These are phyloP conservation scores for Capniomyces stellatus DNA, from an alignment of 371 early-diverging fungal genomes.

Conservation along the genomic window DNA sequence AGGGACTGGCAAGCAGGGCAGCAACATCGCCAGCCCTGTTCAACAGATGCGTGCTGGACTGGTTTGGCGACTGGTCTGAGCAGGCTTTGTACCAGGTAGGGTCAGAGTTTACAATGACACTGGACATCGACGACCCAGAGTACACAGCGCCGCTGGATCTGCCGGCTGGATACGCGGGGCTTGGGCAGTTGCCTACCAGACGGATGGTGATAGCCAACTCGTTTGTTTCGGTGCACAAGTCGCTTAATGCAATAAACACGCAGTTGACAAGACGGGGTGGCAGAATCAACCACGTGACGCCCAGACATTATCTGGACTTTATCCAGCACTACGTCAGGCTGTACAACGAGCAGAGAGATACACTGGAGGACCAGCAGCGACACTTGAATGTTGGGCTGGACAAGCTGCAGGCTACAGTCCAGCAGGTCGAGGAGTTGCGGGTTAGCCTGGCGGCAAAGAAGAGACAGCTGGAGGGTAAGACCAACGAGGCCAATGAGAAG, in stretches of 20 bases:
- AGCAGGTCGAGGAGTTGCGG: conserved; percentile 87
- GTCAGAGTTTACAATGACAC: conserved; percentile 72
- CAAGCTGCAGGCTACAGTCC: conserved; percentile 87
- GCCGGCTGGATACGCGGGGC: conserved; percentile 61
- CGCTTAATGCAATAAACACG: conserved; percentile 68
- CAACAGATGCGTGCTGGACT: conserved; percentile 98
- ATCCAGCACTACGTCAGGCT: conserved; percentile 82
- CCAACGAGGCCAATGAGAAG: conserved; percentile 82
- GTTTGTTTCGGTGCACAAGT: conserved; percentile 81
- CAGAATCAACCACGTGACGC: conserved; percentile 71
- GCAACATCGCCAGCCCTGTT: conserved; percentile 97
- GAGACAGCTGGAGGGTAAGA: conserved; percentile 74
- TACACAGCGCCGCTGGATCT: conserved; percentile 52
- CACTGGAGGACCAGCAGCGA: conserved; percentile 94
- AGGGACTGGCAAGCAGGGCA: conserved; percentile 78
- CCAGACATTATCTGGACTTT: conserved; percentile 95
- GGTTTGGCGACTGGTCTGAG: conserved; percentile 98
- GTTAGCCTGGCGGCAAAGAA: conserved; percentile 74
- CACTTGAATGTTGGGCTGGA: conserved; percentile 95
- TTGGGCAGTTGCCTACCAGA: conserved; percentile 54
- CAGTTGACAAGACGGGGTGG: conserved; percentile 70
- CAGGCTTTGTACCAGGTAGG: conserved; percentile 97
- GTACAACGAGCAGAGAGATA: conserved; percentile 82
- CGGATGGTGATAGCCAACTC: conserved; percentile 78
- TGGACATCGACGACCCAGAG: conserved; percentile 67